Conservation (phyloP, 2,329 filamentous ascomycete species). For the Trichoderma guizhouense region DNA sequence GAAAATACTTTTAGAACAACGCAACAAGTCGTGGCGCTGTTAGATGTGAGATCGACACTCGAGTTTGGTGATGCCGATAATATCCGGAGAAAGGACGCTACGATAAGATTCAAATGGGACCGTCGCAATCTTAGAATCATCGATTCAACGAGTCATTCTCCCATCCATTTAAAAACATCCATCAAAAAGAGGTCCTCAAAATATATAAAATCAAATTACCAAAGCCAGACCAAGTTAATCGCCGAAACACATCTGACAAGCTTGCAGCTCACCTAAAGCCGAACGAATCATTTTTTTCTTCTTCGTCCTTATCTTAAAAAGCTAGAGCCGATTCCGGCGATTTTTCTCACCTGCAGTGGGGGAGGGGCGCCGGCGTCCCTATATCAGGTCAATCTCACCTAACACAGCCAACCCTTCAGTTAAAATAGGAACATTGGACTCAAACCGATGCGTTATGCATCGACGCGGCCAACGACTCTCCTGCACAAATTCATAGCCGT, state of each 20-base stretch:
- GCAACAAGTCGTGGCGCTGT: not conserved
- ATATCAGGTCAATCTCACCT: not conserved
- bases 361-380: not conserved
- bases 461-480: conserved; percentile 27
- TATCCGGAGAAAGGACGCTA: conserved; percentile 15
- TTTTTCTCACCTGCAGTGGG: conserved; percentile 6
- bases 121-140: not conserved
- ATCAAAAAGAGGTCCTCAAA: not conserved
- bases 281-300: not conserved
- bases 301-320: not conserved
- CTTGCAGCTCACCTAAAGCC: not conserved
- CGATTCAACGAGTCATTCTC: not conserved
- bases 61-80: not conserved
- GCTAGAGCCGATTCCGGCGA: conserved; percentile 13
- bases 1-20: not conserved
- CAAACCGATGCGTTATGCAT: conserved; percentile 34
- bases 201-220: not conserved
- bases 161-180: not conserved
- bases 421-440: not conserved
- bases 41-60: not conserved
- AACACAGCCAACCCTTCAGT: not conserved
- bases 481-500: conserved; percentile 22
- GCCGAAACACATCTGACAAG: not conserved
- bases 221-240: not conserved
- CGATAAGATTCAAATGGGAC: conserved; percentile 6